These are phyloP conservation scores for Salvia hispanica DNA, from an alignment of 257 asterid species.

Conservation along the genomic window DNA sequence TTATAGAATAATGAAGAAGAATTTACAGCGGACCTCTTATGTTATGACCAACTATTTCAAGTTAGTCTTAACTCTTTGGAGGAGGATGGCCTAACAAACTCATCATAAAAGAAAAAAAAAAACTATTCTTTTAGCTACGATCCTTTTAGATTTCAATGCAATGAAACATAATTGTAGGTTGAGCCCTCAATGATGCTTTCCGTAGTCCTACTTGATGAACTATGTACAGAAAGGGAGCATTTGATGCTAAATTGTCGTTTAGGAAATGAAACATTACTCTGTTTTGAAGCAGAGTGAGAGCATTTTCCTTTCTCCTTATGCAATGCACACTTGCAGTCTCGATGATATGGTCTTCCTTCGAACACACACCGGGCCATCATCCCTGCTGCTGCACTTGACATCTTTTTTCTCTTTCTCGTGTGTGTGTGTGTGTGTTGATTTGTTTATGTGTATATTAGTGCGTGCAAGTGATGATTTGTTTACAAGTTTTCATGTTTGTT, in stretches of 20 bases:
- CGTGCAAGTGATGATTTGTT: too few species aligned
- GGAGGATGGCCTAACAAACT: too few species aligned
- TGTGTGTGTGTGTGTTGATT: background rate
- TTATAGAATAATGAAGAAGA: too few species aligned
- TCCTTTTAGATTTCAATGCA: too few species aligned
- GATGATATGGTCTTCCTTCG: slow-evolving; percentile 47
- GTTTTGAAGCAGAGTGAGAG: slow-evolving; percentile 13
- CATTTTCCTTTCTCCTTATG: slow-evolving; percentile 31
- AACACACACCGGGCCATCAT: background rate
- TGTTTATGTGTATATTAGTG: too few species aligned
- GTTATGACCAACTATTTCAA: too few species aligned
- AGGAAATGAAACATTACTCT: slow-evolving; percentile 33
- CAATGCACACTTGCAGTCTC: slow-evolving; percentile 40
- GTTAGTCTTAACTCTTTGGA: too few species aligned
- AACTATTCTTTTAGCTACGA: too few species aligned
- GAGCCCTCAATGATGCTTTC: background rate
- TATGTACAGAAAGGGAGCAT: background rate
- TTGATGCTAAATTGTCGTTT: slow-evolving; percentile 8
- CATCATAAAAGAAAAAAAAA: too few species aligned
- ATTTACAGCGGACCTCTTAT: too few species aligned
- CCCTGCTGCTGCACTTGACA: background rate
- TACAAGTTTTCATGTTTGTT: too few species aligned
- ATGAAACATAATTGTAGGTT: too few species aligned
- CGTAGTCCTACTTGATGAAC: slow-evolving; percentile 3
- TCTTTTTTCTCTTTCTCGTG: background rate